phyloP scores from a whole-genome alignment of 2,329 filamentous ascomycete species.

The Nigrospora osmanthi region DNA sequence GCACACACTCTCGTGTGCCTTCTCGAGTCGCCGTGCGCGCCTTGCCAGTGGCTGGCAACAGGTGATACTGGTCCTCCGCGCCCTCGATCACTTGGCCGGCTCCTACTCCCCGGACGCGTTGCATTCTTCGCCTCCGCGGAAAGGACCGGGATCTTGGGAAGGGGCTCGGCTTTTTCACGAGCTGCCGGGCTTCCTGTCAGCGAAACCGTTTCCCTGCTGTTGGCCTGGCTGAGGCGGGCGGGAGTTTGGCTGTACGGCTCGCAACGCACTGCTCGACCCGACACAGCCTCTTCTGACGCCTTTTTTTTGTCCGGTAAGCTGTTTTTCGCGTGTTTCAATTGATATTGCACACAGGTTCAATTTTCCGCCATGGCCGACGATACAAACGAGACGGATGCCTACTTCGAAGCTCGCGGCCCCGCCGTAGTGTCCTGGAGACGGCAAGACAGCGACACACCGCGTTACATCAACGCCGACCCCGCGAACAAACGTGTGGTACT shows the following conservation, averaged over 20 bases:
- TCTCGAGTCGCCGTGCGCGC: conserved; percentile 1
- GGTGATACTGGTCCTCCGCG: neutral
- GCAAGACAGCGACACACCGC: neutral
- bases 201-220: neutral
- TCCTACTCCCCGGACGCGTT: neutral
- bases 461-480: neutral
- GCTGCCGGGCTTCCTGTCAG: neutral
- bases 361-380: no score
- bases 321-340: no score
- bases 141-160: conserved; percentile 3
- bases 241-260: neutral
- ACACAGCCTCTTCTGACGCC: no score
- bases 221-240: conserved; percentile 1
- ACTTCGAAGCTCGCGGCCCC: neutral
- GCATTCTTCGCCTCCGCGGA: neutral
- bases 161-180: neutral
- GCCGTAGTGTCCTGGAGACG: neutral
- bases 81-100: conserved; percentile 2
- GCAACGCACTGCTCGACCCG: no score
- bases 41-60: neutral
- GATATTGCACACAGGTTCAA: no score
- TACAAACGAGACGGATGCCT: no score
- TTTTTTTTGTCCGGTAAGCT: no score
- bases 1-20: neutral
- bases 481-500: neutral